These are phyloP conservation scores for Sphenostylis stenocarpa DNA, from an alignment of 306 rosid genomes.

Conservation along the genomic window DNA sequence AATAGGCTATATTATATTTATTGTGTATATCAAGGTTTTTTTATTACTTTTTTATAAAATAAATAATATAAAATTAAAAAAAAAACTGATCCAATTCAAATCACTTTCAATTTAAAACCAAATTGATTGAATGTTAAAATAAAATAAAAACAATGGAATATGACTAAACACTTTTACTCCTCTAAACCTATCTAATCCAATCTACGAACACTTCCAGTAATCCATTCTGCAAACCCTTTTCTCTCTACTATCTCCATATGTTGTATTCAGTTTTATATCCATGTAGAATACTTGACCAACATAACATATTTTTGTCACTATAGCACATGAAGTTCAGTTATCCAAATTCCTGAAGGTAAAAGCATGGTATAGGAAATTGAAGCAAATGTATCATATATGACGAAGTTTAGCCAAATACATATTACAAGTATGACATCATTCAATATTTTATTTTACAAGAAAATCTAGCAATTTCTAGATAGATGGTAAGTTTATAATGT, in stretches of 20 bases:
- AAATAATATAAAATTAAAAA: neutral
- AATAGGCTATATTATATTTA: neutral
- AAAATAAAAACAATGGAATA: neutral
- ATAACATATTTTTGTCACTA: neutral
- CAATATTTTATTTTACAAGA: conserved; percentile 19
- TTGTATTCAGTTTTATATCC: neutral
- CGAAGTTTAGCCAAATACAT: conserved; percentile 4
- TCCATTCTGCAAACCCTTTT: no score
- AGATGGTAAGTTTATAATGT: conserved; percentile 17
- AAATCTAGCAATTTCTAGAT: no score
- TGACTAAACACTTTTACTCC: neutral
- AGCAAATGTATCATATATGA: conserved; percentile 25
- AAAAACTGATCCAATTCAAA: neutral
- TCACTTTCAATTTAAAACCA: neutral
- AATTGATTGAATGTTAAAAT: neutral
- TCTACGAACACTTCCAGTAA: neutral
- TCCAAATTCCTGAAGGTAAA: neutral
- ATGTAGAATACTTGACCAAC: neutral
- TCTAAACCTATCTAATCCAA: neutral
- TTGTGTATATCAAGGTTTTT: neutral
- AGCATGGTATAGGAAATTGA: neutral
- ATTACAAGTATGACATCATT: neutral
- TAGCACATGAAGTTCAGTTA: neutral
- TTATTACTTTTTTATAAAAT: neutral
- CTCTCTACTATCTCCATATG: neutral